These are phyloP conservation scores for Parafenestella ontariensis DNA, from an alignment of 2,329 filamentous ascomycete species.

Conservation along the genomic window DNA sequence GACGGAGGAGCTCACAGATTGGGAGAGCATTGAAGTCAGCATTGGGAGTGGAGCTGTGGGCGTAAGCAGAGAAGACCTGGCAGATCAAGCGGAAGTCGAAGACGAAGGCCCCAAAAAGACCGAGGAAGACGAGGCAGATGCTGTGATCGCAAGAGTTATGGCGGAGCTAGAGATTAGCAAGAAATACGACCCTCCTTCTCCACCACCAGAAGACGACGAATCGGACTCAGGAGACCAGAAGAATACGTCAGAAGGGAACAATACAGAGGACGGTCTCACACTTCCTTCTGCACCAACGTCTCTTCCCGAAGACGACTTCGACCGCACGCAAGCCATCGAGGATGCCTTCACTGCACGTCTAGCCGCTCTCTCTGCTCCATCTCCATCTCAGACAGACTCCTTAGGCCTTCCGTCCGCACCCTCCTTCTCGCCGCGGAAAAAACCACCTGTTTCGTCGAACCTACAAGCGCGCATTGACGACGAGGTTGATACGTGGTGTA, in stretches of 20 bases:
- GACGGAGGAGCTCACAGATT: constrained; percentile 35
- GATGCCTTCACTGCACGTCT: constrained; percentile 56
- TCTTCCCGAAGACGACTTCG: constrained; percentile 35
- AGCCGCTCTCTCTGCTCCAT: constrained; percentile 53
- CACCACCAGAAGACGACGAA: constrained; percentile 23
- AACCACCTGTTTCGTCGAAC: constrained; percentile 44
- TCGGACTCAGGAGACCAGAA: constrained; percentile 15
- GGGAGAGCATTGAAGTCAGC: constrained; percentile 43
- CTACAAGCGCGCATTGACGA: constrained; percentile 65
- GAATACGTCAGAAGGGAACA: constrained; percentile 4
- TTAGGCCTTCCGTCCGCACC: constrained; percentile 56
- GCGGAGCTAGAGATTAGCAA: constrained; percentile 55
- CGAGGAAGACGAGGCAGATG: constrained; percentile 52
- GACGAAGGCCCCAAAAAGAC: constrained; percentile 31
- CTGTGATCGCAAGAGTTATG: constrained; percentile 55
- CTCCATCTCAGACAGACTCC: constrained; percentile 30
- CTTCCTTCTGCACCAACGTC: constrained; percentile 55
- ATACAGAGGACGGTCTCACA: constrained; percentile 23
- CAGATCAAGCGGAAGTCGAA: constrained; percentile 24
- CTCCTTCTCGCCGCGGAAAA: constrained; percentile 50
- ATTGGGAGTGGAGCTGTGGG: constrained; percentile 31
- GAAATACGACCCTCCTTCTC: constrained; percentile 45
- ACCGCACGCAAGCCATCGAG: constrained; percentile 46
- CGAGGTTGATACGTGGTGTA: constrained; percentile 79
- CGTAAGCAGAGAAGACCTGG: constrained; percentile 23